phyloP scores from a whole-genome alignment of 2,329 filamentous ascomycete genomes.

The Penicillium sp. region DNA sequence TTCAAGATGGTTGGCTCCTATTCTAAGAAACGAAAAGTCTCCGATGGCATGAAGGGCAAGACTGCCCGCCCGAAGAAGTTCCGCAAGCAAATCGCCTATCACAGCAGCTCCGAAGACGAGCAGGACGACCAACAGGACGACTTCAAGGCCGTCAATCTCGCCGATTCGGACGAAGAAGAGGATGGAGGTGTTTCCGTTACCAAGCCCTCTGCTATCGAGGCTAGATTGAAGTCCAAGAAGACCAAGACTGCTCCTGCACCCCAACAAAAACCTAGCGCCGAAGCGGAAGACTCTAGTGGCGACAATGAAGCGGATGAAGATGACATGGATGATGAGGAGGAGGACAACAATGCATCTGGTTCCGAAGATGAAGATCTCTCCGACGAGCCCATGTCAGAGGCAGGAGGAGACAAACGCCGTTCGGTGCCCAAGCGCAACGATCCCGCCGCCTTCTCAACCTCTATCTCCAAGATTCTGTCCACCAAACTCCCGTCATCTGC shows the following conservation, averaged over 20 bases:
- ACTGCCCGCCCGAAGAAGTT: constrained; percentile 51
- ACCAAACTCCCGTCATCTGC: constrained; percentile 80
- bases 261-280: constrained; percentile 17
- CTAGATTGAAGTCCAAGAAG: constrained; percentile 6
- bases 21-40: constrained; percentile 54
- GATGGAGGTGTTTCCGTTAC: constrained; percentile 18
- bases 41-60: constrained; percentile 54
- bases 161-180: constrained; percentile 42
- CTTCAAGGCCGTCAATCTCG: constrained; percentile 49
- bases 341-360: constrained; percentile 40
- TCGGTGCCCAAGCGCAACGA: constrained; percentile 72
- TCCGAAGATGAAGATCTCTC: constrained; percentile 35
- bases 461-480: constrained; percentile 84
- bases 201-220: constrained; percentile 9
- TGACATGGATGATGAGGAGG: constrained; percentile 28
- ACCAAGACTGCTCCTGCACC: constrained; percentile 7
- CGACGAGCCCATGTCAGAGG: constrained; percentile 40
- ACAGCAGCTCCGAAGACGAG: constrained; percentile 59
- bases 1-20: constrained; percentile 37
- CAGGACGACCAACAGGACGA: constrained; percentile 38
- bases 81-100: constrained; percentile 59
- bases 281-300: constrained; percentile 22
- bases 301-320: constrained; percentile 30
- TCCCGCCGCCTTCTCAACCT: constrained; percentile 82
- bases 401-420: constrained; percentile 35